Base-by-base conservation (phyloP, 1,139 yeast species). In the Lizanozyma gosingica region DNA sequence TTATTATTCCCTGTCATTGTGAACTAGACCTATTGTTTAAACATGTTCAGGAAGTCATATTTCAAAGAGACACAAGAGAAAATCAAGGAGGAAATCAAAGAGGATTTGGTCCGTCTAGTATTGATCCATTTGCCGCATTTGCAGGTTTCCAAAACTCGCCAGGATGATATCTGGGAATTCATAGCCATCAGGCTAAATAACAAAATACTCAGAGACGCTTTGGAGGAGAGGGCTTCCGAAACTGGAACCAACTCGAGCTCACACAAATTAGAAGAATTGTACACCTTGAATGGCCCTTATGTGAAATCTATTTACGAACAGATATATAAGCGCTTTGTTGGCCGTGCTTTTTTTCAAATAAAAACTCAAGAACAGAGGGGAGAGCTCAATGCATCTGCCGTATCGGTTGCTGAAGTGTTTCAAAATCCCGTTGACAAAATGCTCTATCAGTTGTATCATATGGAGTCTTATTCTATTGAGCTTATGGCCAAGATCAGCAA, bases 121-220 rank as follows among this genome's bases (percentile, higher is more conserved):
- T 47, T 65, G 4, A 56, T 52, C 35, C 50, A 57, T 33, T 49
- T 65, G 34, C 71, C 71, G 3, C 70, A 65, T 47, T 50, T 63
- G 17, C 70, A 63, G 46, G 43, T 52, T 14, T 54, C 57, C 1
- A 39, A 41, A 14, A 48, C 50, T 35, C 54, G 52, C 34, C 57
- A 55, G 41, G 62, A 61, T 39, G 62, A 61, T 43, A 43, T 51
- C 1, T 65, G 71, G 71, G 71, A 64, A 47, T 47, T 61, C 6
- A 53, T 65, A 11, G 67, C 71, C 4, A 63, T 64, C 18, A 56
- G 60, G 41, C 49, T 65, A 37, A 57, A 58, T 43, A 57, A 52
- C 37, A 41, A 41, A 33, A 52, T 50, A 34, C 56, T 56, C 38
- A 40, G 45, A n/a, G 42, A 47, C 14, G 43, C 53, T 1, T 27